Conservation (phyloP, 2,329 filamentous ascomycete species). For the Neofusicoccum kwambonambiense region DNA sequence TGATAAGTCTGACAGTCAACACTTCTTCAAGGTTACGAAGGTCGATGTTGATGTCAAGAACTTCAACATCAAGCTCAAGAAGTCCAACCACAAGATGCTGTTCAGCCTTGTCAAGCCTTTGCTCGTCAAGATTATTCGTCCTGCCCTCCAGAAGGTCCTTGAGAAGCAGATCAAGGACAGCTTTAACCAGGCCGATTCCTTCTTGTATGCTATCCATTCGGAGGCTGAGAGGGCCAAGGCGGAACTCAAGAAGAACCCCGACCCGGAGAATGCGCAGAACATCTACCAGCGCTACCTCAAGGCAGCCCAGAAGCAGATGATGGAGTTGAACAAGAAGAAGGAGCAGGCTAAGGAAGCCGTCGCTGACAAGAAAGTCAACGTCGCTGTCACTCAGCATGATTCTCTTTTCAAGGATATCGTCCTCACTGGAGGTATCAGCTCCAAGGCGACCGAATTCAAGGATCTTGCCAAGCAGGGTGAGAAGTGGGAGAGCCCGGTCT, state of each 20-base stretch:
- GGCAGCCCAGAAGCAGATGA: slow-evolving; percentile 70
- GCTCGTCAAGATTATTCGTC: slow-evolving; percentile 78
- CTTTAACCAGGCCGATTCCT: slow-evolving; percentile 70
- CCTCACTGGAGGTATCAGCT: slow-evolving; percentile 83
- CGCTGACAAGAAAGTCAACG: slow-evolving; percentile 72
- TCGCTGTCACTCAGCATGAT: slow-evolving; percentile 83
- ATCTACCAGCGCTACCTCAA: slow-evolving; percentile 82
- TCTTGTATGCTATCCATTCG: slow-evolving; percentile 74
- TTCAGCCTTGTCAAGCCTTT: slow-evolving; percentile 86
- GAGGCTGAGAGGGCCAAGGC: slow-evolving; percentile 74
- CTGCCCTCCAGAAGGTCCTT: slow-evolving; percentile 79
- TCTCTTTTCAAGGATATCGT: slow-evolving; percentile 88
- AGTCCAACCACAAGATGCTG: slow-evolving; percentile 92
- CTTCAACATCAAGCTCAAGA: slow-evolving; percentile 83
- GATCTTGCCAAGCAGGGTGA: slow-evolving; percentile 85
- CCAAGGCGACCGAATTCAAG: slow-evolving; percentile 92
- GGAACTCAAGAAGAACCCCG: slow-evolving; percentile 59
- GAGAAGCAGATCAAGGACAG: slow-evolving; percentile 88
- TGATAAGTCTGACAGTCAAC: slow-evolving; percentile 69
- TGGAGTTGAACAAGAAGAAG: slow-evolving; percentile 76
- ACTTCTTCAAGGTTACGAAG: slow-evolving; percentile 94
- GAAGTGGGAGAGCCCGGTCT: slow-evolving; percentile 92
- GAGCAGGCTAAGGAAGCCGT: slow-evolving; percentile 49
- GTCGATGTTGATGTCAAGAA: slow-evolving; percentile 79
- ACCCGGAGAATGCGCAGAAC: slow-evolving; percentile 73